Base-by-base conservation (phyloP, 768 basidiomycete genomes). In the Kwoniella dejecticola region DNA sequence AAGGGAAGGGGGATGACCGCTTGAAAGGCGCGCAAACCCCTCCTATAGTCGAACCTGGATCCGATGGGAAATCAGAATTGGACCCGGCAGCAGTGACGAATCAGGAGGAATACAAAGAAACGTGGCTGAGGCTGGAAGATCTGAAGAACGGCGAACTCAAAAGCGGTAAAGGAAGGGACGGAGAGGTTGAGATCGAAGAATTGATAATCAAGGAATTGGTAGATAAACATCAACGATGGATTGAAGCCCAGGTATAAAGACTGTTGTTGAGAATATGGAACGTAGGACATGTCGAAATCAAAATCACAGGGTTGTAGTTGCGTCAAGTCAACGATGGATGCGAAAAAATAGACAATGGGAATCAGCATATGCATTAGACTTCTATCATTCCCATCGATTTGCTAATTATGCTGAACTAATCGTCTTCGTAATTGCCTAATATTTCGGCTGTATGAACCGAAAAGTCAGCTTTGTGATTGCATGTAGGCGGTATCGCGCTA, bases 131-230 rank as follows among this genome's bases (percentile, higher is more conserved):
- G 27, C 58, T 81, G 42, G 71, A 63, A 10, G 67, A 72, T 31
- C 48, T 60, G 26, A 62, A 75, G 38, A 71, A 70, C 50, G 47
- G 63, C n/a, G 41, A 60, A 49, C 60, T 66, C 19, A 56, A 26
- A 27, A 40, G 15, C 12, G 50, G 72, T 13, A 54, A 54, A 46
- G 60, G 60, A 17, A 46, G 45, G 26, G 46, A 54, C 24, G 80
- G 77, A 67, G 80, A 80, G 30, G 87, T 87, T 62, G 95, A 99
- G 80, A 98, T 99, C 36, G 95, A 99, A 77, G 89, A 94, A 71
- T 86, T 91, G 57, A 97, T 98, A 63, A 82, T 98, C 1, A 78
- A 73, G 1, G 89, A 90, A 72, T 81, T 98, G 49, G 84, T 90
- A 4, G 81, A 79, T 68, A 83, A 89, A 64, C 95, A 99, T 79